Evolutionary conservation across 2,329 filamentous ascomycete species (phyloP).

Genomic region (Fusarium mundagurra): DNA sequence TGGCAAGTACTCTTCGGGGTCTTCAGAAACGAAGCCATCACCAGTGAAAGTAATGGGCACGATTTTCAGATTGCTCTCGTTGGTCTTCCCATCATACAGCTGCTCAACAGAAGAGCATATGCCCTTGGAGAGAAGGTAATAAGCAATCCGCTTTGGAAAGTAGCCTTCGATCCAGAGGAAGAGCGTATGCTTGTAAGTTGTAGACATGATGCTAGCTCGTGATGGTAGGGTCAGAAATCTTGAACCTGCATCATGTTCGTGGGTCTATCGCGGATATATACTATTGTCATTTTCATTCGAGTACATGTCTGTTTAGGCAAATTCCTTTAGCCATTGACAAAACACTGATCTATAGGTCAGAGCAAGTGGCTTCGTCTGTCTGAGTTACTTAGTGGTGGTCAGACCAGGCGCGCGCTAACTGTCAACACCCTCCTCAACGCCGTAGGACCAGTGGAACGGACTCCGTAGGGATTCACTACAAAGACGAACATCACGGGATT

Average conservation of each 20-base stretch:
- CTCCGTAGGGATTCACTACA: not conserved
- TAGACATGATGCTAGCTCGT: not conserved
- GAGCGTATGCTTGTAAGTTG: not conserved
- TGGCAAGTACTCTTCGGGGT: not conserved
- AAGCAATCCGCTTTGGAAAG: not conserved
- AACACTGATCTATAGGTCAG: fast-evolving
- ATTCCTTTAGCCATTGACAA: fast-evolving
- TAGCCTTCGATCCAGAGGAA: conserved; percentile 1
- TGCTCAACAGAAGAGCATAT: not conserved
- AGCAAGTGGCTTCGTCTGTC: fast-evolving
- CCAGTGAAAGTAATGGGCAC: not conserved
- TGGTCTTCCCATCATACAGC: not conserved
- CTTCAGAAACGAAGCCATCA: not conserved
- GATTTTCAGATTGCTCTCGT: not conserved
- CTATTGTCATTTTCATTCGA: fast-evolving
- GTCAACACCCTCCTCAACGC: not conserved
- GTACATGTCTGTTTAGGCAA: not conserved
- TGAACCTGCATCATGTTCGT: not conserved
- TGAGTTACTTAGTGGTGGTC: not conserved
- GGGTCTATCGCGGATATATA: not conserved
- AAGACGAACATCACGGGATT: fast-evolving
- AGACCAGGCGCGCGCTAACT: too few relatives aligned
- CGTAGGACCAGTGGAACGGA: not conserved
- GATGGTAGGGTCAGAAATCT: fast-evolving
- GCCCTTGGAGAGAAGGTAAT: not conserved